Evolutionary conservation across 169 alveolate species (phyloP).

Genomic region (Sarcocystis neurona): DNA sequence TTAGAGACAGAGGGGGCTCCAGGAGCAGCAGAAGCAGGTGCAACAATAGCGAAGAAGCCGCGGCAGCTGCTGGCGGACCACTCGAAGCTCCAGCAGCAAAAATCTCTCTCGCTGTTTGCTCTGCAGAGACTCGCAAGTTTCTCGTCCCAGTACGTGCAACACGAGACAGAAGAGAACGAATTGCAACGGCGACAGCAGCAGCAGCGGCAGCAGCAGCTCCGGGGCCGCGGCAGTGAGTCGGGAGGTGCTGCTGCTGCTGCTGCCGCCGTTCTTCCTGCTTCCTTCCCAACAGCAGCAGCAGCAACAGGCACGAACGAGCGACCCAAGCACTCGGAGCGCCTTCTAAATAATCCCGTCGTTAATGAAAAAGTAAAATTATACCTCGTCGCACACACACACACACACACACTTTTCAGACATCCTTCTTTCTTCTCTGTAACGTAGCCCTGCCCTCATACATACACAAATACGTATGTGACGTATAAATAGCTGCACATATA

Average conservation of each 20-base stretch:
- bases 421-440: no score
- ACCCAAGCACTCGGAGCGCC: no score
- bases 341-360: no score
- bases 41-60: not conserved
- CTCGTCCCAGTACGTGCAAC: not conserved
- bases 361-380: no score
- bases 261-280: not conserved
- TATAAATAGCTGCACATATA: no score
- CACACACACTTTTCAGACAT: no score
- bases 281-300: not conserved
- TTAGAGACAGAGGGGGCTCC: not conserved
- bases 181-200: not conserved
- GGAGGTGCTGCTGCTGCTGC: slow-evolving; percentile 5
- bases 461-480: no score
- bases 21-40: not conserved
- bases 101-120: no score
- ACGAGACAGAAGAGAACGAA: not conserved
- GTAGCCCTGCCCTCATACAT: no score
- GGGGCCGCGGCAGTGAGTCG: not conserved
- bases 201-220: slow-evolving; percentile 25
- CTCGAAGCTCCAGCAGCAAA: not conserved
- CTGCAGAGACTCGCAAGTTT: no score
- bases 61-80: not conserved
- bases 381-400: no score
- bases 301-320: not conserved